These are phyloP conservation scores for Microcyclosporella mali DNA, from an alignment of 2,329 filamentous ascomycete genomes.

Conservation along the genomic window DNA sequence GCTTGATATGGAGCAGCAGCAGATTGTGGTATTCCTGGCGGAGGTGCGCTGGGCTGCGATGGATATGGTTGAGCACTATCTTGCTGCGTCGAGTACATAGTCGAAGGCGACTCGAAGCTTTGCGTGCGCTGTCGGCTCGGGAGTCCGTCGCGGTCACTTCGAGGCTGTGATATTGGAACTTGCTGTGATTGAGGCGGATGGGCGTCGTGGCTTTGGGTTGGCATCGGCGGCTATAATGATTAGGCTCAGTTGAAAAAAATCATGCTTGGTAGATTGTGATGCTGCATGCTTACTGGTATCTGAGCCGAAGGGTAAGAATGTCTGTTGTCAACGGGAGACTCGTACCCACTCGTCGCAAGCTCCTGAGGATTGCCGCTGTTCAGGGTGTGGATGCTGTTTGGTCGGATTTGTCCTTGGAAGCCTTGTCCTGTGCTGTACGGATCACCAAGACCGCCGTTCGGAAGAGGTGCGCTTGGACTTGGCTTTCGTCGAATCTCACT, in stretches of 20 bases:
- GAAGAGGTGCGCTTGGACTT: slow-evolving; percentile 21
- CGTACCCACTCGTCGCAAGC: slow-evolving; percentile 41
- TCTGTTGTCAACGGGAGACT: slow-evolving; percentile 42
- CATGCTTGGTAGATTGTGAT: slow-evolving; percentile 5
- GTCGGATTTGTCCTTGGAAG: slow-evolving; percentile 34
- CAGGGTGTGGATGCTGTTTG: slow-evolving; percentile 34
- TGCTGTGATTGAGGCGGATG: slow-evolving; percentile 17
- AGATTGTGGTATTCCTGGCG: slow-evolving; percentile 23
- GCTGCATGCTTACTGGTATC: slow-evolving; percentile 17
- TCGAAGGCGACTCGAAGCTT: slow-evolving; percentile 27
- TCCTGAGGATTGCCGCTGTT: slow-evolving; percentile 41
- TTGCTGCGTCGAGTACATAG: slow-evolving; percentile 23
- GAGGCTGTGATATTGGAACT: slow-evolving; percentile 8
- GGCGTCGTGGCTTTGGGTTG: slow-evolving; percentile 16
- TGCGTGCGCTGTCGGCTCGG: slow-evolving; percentile 24
- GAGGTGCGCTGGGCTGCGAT: slow-evolving; percentile 24
- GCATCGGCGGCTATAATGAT: slow-evolving; percentile 9
- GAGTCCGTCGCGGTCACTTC: slow-evolving; percentile 17
- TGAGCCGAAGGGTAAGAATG: slow-evolving; percentile 34
- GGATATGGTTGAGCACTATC: slow-evolving; percentile 7
- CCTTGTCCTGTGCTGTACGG: slow-evolving; percentile 32
- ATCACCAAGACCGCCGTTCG: slow-evolving; percentile 25
- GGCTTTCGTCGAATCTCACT: slow-evolving; percentile 17
- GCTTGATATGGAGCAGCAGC: slow-evolving; percentile 25
- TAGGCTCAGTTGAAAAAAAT: slow-evolving; percentile 7